Conservation (phyloP, 148 eudicot species). For the Cornus suecica region DNA sequence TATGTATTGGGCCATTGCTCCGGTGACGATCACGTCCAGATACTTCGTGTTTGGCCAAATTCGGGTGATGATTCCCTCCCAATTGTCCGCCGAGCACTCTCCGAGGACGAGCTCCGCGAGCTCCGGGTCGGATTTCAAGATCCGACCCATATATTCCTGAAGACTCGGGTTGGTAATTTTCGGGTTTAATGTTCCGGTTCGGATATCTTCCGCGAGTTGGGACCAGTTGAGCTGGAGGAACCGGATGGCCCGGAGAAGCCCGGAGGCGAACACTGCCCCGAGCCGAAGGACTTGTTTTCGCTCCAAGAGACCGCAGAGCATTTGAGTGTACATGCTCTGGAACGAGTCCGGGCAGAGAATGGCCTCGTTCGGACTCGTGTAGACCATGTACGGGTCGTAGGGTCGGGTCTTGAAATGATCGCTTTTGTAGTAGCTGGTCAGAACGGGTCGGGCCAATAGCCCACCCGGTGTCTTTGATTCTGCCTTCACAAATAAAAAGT, state of each 20-base stretch:
- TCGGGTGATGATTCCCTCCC: conserved; percentile 71
- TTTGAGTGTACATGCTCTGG: conserved; percentile 87
- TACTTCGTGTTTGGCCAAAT: conserved; percentile 87
- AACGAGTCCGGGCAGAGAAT: conserved; percentile 76
- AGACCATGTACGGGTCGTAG: conserved; percentile 70
- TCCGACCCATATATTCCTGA: conserved; percentile 27
- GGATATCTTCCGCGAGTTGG: conserved; percentile 51
- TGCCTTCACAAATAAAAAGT: conserved; percentile 75
- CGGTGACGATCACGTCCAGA: conserved; percentile 81
- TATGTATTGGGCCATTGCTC: conserved; percentile 89
- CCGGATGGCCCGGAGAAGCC: conserved; percentile 88
- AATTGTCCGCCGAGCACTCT: conserved; percentile 50
- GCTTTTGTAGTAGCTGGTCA: conserved; percentile 86
- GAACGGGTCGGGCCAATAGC: conserved; percentile 78
- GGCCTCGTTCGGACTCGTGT: conserved; percentile 79
- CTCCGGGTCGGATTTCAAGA: conserved; percentile 50
- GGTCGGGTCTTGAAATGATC: conserved; percentile 84
- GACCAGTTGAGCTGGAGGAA: conserved; percentile 81
- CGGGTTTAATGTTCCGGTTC: conserved; percentile 44
- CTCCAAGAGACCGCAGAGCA: conserved; percentile 79
- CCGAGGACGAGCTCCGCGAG: conserved; percentile 39
- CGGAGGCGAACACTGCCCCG: conserved; percentile 86
- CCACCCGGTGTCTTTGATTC: conserved; percentile 85
- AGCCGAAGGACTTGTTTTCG: conserved; percentile 62
- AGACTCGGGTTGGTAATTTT: conserved; percentile 42